Conservation (phyloP, 2,329 filamentous ascomycete genomes). For the Arthrobotrys musiformis region DNA sequence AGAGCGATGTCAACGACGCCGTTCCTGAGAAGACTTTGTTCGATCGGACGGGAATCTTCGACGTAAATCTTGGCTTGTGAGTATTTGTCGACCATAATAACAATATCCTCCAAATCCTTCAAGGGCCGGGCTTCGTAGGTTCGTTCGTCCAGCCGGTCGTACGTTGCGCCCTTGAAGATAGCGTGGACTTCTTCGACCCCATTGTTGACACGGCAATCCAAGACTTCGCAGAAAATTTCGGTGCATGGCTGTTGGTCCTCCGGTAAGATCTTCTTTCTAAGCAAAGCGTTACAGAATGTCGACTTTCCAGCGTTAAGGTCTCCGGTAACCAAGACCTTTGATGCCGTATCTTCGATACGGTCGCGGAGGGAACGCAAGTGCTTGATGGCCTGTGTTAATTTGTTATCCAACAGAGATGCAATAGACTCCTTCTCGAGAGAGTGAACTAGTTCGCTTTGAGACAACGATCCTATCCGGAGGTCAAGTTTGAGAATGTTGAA, state of each 20-base stretch:
- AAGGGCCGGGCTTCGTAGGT: conserved; percentile 90
- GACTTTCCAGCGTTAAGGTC: conserved; percentile 98
- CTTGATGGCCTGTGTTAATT: conserved; percentile 91
- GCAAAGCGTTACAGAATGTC: conserved; percentile 96
- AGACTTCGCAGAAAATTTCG: conserved; percentile 96
- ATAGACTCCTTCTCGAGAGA: conserved; percentile 93
- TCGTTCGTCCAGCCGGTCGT: conserved; percentile 89
- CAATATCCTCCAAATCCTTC: conserved; percentile 83
- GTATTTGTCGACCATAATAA: conserved; percentile 86
- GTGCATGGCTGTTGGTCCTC: conserved; percentile 99
- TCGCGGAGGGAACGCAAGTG: conserved; percentile 88
- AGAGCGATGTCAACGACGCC: conserved; percentile 97
- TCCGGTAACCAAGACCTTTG: conserved; percentile 94
- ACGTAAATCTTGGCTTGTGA: conserved; percentile 97
- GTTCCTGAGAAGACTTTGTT: conserved; percentile 95
- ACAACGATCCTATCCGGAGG: conserved; percentile 84
- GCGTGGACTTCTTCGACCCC: conserved; percentile 95
- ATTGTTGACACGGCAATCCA: conserved; percentile 90
- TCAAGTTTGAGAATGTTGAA: conserved; percentile 96
- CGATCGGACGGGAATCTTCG: conserved; percentile 85
- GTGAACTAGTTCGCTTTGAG: conserved; percentile 90
- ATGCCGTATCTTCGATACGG: conserved; percentile 95
- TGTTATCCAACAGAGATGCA: conserved; percentile 88
- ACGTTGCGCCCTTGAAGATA: conserved; percentile 80
- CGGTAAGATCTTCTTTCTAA: conserved; percentile 89